Evolutionary conservation across 2,329 filamentous ascomycete species (phyloP).

Genomic region (Aspergillus costaricaensis): DNA sequence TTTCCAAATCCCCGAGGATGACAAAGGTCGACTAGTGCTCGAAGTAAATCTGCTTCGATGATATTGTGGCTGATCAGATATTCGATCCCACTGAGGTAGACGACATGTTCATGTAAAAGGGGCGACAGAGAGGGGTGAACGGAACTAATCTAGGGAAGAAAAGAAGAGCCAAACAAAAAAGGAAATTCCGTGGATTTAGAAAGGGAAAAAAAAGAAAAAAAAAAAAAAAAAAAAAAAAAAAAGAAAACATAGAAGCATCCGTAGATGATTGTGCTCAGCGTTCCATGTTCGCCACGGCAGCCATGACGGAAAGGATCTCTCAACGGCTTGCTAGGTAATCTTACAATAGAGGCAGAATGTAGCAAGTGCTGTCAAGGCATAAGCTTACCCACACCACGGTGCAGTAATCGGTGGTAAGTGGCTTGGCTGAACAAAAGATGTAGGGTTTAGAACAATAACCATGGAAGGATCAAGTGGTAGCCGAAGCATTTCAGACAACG

Average conservation of each 20-base stretch:
- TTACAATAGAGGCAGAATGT: not conserved
- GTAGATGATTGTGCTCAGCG: constrained; percentile 13
- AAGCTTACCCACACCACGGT: not conserved
- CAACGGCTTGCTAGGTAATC: not conserved
- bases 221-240: not conserved
- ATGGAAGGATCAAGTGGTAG: not conserved
- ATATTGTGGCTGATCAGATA: constrained; percentile 9
- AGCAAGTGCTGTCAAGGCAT: not conserved
- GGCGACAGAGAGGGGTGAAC: constrained; percentile 7
- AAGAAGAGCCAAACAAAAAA: constrained; percentile 14
- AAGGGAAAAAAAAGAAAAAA: too few species aligned
- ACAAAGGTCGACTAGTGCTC: not conserved
- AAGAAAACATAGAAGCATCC: constrained; percentile 18
- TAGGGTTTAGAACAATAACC: not conserved
- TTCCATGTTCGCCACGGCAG: constrained; percentile 2
- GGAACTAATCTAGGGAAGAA: not conserved
- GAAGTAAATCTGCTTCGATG: not conserved
- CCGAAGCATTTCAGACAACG: not conserved
- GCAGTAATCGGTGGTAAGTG: not conserved
- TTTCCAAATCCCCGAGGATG: not conserved
- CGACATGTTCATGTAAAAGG: not conserved
- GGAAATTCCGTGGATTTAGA: not conserved
- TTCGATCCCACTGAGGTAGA: not conserved
- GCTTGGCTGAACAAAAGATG: not conserved
- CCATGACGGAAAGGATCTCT: not conserved